phyloP scores from a whole-genome alignment of 805 yeast genomes.

The Kodamaea leandrae region DNA sequence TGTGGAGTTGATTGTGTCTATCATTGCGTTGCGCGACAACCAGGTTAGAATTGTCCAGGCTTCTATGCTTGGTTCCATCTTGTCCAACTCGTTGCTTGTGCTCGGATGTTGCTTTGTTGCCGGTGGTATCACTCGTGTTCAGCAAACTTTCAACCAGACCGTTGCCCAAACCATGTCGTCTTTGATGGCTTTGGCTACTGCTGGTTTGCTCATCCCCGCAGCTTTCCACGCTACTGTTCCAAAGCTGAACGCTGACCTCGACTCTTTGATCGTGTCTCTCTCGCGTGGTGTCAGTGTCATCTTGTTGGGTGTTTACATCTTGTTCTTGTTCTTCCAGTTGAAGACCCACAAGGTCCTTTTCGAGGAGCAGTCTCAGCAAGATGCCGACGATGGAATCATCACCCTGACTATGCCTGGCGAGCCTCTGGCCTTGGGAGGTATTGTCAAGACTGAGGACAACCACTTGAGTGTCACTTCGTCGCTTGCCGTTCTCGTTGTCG shows the following conservation, averaged over 20 bases:
- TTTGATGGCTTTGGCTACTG: constrained; percentile 83
- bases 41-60: constrained; percentile 96
- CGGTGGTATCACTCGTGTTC: constrained; percentile 85
- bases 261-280: constrained; percentile 59
- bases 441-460: constrained; percentile 19
- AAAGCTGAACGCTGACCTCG: constrained; percentile 31
- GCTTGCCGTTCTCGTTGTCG: constrained; percentile 50
- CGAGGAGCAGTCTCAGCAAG: constrained; percentile 44
- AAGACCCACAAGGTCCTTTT: constrained; percentile 79
- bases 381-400: constrained; percentile 38
- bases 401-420: constrained; percentile 28
- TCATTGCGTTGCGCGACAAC: constrained; percentile 80
- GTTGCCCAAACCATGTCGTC: constrained; percentile 98
- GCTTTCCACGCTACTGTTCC: constrained; percentile 87
- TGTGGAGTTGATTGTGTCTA: constrained; percentile 90
- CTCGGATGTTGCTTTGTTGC: constrained; percentile 93
- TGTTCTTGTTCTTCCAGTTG: constrained; percentile 84
- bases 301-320: constrained; percentile 68
- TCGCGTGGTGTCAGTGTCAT: constrained; percentile 86
- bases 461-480: constrained; percentile 56
- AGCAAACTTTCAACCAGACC: constrained; percentile 89
- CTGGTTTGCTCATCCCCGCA: constrained; percentile 89
- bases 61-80: constrained; percentile 91
- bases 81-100: constrained; percentile 84
- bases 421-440: constrained; percentile 19